Conservation (phyloP, 2,329 filamentous ascomycete genomes). For the Pseudogymnoascus destructans region DNA sequence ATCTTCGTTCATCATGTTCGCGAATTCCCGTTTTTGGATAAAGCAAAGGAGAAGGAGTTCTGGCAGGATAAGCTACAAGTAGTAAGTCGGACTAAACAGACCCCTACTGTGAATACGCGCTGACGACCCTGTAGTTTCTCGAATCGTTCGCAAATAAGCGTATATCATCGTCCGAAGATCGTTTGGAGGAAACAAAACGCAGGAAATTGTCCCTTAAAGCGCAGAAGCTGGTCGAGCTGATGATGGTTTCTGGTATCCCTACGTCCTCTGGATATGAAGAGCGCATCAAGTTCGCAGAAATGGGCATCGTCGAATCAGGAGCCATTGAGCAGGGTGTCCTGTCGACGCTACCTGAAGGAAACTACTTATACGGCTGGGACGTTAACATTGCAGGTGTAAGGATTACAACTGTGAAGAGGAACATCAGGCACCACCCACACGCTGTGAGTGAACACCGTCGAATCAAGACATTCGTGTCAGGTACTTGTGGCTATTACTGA, state of each 20-base stretch:
- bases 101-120: conserved; percentile 9
- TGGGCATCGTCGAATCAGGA: conserved; percentile 88
- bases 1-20: conserved; percentile 97
- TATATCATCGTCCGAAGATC: conserved; percentile 92
- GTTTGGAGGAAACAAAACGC: conserved; percentile 90
- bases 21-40: conserved; percentile 94
- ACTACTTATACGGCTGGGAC: conserved; percentile 92
- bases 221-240: conserved; percentile 90
- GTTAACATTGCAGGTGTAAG: conserved; percentile 88
- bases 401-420: conserved; percentile 67
- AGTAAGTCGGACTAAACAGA: conserved; percentile 40
- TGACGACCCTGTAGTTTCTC: conserved; percentile 54
- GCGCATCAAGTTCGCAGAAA: conserved; percentile 87
- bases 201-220: conserved; percentile 85
- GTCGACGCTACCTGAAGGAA: conserved; percentile 77
- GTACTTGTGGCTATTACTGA: not conserved
- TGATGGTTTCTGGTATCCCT: conserved; percentile 97
- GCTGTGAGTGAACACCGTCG: conserved; percentile 44
- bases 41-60: conserved; percentile 96
- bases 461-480: not conserved
- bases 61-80: conserved; percentile 98
- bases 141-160: conserved; percentile 96
- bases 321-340: conserved; percentile 85
- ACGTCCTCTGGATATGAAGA: conserved; percentile 97
- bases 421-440: conserved; percentile 80